phyloP scores from a whole-genome alignment of 1,284 basidiomycete genomes.

The Wallemia hederae region DNA sequence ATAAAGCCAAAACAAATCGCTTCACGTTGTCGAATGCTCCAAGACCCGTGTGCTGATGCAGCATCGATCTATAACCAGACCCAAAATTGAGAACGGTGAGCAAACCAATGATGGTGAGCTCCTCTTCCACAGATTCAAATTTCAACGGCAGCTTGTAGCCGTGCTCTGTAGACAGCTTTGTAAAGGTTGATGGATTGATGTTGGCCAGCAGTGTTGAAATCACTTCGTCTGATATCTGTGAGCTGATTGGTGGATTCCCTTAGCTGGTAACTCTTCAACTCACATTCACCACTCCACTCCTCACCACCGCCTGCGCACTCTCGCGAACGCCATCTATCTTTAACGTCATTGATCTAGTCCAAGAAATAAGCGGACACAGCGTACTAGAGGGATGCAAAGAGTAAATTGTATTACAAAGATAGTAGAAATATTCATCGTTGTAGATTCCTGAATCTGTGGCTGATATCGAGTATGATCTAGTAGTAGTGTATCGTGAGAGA shows the following conservation, averaged over 20 bases:
- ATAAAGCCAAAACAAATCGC: constrained; percentile 29
- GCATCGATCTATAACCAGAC: constrained; percentile 38
- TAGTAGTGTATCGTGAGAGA: too few species aligned
- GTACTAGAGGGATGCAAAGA: too few species aligned
- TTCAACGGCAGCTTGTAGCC: constrained; percentile 38
- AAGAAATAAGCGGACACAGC: too few species aligned
- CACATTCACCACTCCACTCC: background rate
- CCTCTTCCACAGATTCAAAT: constrained; percentile 34
- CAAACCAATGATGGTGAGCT: constrained; percentile 40
- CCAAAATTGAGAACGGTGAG: constrained; percentile 49
- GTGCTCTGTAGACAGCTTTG: constrained; percentile 29
- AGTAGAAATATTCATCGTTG: too few species aligned
- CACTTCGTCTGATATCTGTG: background rate
- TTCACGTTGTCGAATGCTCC: constrained; percentile 54
- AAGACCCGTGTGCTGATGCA: constrained; percentile 35
- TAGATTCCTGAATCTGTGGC: too few species aligned
- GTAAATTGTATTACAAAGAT: too few species aligned
- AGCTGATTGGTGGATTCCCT: too few species aligned
- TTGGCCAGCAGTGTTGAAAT: background rate
- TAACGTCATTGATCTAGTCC: too few species aligned
- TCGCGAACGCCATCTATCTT: background rate
- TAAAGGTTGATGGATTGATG: constrained; percentile 19
- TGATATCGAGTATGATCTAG: too few species aligned
- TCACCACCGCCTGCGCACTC: background rate
- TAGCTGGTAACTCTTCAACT: background rate